phyloP scores from a whole-genome alignment of 345 rosid genomes.

The Euclidium syriacum region DNA sequence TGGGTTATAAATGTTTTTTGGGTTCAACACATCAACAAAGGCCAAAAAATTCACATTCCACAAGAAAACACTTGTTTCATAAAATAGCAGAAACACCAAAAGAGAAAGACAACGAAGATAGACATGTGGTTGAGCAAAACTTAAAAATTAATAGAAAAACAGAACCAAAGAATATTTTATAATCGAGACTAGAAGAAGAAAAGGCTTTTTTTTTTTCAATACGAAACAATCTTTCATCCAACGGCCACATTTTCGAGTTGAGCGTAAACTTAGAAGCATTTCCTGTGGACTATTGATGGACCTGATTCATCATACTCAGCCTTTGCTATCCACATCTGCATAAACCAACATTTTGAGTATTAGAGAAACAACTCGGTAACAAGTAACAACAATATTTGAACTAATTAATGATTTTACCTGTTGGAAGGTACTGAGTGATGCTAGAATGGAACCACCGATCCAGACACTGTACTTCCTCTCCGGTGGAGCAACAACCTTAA shows the following conservation, averaged over 20 bases:
- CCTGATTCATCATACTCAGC: slow-evolving; percentile 52
- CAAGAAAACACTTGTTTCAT: no score
- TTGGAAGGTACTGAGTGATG: slow-evolving; percentile 46
- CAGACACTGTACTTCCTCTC: slow-evolving; percentile 50
- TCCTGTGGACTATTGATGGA: slow-evolving; percentile 52
- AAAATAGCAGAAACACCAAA: slow-evolving; percentile 10
- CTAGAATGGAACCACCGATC: slow-evolving; percentile 51
- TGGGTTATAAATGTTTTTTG: neutral
- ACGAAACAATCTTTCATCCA: slow-evolving; percentile 13
- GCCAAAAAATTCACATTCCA: no score
- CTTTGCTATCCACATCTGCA: slow-evolving; percentile 55
- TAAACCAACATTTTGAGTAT: neutral
- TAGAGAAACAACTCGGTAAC: neutral
- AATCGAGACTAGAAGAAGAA: slow-evolving; percentile 7
- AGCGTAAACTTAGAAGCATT: slow-evolving; percentile 35
- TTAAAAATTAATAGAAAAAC: no score
- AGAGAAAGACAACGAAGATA: neutral
- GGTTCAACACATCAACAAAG: no score
- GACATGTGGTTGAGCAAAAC: neutral
- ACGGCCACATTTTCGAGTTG: neutral
- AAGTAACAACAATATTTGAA: neutral
- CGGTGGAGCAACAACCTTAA: slow-evolving; percentile 47
- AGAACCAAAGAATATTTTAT: slow-evolving; percentile 10
- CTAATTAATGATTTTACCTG: slow-evolving; percentile 12
- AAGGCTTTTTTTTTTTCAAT: slow-evolving; percentile 1